Base-by-base conservation (phyloP, 768 basidiomycete genomes). In the Auriscalpium vulgare region DNA sequence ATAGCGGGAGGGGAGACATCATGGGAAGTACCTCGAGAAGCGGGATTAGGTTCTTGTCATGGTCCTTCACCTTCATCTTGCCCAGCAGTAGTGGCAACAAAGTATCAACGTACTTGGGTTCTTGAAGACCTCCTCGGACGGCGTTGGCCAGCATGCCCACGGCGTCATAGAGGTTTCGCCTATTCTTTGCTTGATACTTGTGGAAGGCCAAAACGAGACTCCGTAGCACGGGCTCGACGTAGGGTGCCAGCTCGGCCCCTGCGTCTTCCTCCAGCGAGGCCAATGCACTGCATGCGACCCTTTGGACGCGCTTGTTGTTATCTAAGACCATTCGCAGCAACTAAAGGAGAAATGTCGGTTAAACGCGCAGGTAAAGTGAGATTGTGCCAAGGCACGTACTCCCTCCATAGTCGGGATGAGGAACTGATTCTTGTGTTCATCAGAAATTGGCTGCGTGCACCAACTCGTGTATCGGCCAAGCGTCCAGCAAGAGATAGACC, bases 341-440 rank as follows among this genome's bases (percentile, higher is more conserved):
- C 95, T 98, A 62, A n/a, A 57, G 52, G 47, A 36, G 14, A 51
- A 61, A 46, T 17, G 53, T 7, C 44, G 34, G 57, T 29, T 7
- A 29, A 29, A 29, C 4, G 4, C 29, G 29, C 29, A 49, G 61
- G 40, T 23, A 50, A 51, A 40, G 4, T 29, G 38, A 21, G 43
- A 36, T 43, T 43, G 19, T n/a, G 47, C n/a, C n/a, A n/a, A 71
- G 56, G 54, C 44, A 76, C 82, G 68, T 67, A 98, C 95, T 17
- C 95, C 97, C 78, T 99, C 97, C 85, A 99, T 91, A 14, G 94
- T 95, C 0, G 97, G 97, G 35, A 98, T 86, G 68, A 99, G 98
- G 73, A 87, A 98, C 54, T 77, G 78, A 53, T 79, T 85, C 71
- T 89, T 91, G 75, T 95, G 94, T 51, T 94, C 92, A 55, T 91